These are phyloP conservation scores for Penicillium antarcticum DNA, from an alignment of 495 filamentous ascomycete genomes.

Conservation along the genomic window DNA sequence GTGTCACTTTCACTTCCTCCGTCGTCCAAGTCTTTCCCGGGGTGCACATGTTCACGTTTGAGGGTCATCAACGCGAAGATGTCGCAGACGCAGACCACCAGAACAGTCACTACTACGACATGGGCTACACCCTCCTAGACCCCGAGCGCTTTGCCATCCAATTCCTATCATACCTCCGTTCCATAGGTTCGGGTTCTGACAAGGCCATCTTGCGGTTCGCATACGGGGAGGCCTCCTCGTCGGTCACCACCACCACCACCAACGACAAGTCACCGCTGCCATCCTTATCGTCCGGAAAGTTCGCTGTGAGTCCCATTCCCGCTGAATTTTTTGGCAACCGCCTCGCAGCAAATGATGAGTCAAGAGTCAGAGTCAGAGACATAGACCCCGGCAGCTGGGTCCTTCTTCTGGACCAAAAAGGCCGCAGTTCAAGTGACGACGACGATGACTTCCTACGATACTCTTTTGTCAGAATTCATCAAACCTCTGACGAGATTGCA, in stretches of 20 bases:
- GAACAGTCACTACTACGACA: constrained; percentile 9
- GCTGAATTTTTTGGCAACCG: constrained; percentile 10
- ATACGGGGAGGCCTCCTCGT: constrained; percentile 5
- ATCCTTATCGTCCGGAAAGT: not conserved
- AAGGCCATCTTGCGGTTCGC: constrained; percentile 19
- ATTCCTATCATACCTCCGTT: constrained; percentile 14
- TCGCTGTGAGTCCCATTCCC: constrained; percentile 10
- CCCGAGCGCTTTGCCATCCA: constrained; percentile 13
- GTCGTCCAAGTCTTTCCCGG: not conserved
- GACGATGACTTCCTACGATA: constrained; percentile 7
- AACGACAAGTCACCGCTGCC: not conserved
- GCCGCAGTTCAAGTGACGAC: not conserved
- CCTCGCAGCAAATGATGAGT: no score
- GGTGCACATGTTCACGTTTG: constrained; percentile 13
- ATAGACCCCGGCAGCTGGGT: constrained; percentile 15
- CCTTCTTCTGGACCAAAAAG: constrained; percentile 11
- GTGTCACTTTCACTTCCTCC: constrained; percentile 1
- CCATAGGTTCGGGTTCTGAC: constrained; percentile 11
- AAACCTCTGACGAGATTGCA: not conserved
- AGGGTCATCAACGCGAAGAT: constrained; percentile 8
- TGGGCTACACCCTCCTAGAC: constrained; percentile 6
- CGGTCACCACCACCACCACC: not conserved
- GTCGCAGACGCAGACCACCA: constrained; percentile 7
- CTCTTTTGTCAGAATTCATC: constrained; percentile 11
- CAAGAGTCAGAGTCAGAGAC: constrained; percentile 10